These are phyloP conservation scores for Chloranthus sessilifolius DNA, from an alignment of 164 flowering plant species.

Conservation along the genomic window DNA sequence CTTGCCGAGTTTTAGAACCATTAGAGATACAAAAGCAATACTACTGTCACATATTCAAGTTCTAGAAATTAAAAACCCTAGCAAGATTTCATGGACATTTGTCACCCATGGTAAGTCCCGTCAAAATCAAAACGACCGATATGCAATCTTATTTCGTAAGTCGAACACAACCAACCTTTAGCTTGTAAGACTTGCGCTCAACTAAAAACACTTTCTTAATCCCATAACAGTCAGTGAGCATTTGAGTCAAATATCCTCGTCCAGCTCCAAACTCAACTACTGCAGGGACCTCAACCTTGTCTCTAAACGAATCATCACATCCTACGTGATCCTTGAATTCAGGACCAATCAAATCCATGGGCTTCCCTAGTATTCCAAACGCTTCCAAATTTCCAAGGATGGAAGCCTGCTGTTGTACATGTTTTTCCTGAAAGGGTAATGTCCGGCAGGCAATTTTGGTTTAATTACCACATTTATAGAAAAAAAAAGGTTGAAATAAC, in stretches of 20 bases:
- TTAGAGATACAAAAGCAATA: too few relatives aligned
- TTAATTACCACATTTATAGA: too few relatives aligned
- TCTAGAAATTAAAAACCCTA: too few relatives aligned
- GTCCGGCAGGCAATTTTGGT: slow-evolving; percentile 71
- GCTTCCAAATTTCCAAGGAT: slow-evolving; percentile 90
- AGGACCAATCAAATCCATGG: slow-evolving; percentile 1
- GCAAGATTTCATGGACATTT: too few relatives aligned
- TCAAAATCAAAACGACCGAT: too few relatives aligned
- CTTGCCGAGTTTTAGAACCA: too few relatives aligned
- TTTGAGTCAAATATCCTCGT: slow-evolving; percentile 91
- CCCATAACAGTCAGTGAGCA: slow-evolving; percentile 86
- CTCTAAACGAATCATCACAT: slow-evolving; percentile 11
- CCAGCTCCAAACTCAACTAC: slow-evolving; percentile 98
- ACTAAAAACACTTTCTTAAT: slow-evolving; percentile 65
- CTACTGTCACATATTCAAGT: too few relatives aligned
- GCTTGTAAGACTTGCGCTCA: slow-evolving; percentile 87
- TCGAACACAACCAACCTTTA: slow-evolving; percentile 76
- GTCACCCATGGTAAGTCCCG: too few relatives aligned
- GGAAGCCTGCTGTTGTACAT: slow-evolving; percentile 84
- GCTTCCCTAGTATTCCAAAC: slow-evolving; percentile 47
- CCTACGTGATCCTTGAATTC: slow-evolving; percentile 5
- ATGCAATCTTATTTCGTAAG: too few relatives aligned
- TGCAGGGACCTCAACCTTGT: slow-evolving; percentile 32
- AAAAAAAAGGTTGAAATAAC: too few relatives aligned
- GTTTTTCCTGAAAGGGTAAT: slow-evolving; percentile 90